Evolutionary conservation across 805 yeast genomes (phyloP).

Genomic region (Lachancea dasiensis): DNA sequence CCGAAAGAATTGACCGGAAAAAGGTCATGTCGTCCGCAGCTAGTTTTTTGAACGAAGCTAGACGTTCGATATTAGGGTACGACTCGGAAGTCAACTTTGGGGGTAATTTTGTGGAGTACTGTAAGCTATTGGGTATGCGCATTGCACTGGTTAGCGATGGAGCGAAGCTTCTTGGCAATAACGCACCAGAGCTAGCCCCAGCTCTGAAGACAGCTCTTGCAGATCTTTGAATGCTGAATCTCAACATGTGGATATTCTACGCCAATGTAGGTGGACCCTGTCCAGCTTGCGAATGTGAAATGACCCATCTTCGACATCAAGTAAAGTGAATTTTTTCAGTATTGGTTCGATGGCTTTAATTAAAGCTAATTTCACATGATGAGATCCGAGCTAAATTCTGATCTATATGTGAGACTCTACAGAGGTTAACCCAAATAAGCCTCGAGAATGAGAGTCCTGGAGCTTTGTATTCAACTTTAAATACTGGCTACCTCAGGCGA

Average conservation of each 20-base stretch:
- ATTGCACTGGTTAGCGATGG: not conserved
- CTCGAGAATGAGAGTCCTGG: too few relatives aligned
- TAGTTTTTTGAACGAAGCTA: slow-evolving; percentile 46
- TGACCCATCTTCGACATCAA: too few relatives aligned
- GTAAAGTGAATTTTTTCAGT: too few relatives aligned
- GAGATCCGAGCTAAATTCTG: too few relatives aligned
- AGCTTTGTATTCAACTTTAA: too few relatives aligned
- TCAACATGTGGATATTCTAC: slow-evolving; percentile 4
- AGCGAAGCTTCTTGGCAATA: not conserved
- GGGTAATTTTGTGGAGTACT: slow-evolving; percentile 20
- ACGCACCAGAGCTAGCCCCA: not conserved
- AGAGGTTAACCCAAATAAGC: too few relatives aligned
- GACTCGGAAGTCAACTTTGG: slow-evolving; percentile 58
- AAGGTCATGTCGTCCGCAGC: slow-evolving; percentile 49
- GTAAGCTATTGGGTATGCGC: not conserved
- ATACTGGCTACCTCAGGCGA: too few relatives aligned
- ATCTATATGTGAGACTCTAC: too few relatives aligned
- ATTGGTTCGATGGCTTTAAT: too few relatives aligned
- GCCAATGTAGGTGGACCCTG: too few relatives aligned
- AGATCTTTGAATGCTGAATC: slow-evolving; percentile 1
- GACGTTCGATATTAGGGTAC: slow-evolving; percentile 54
- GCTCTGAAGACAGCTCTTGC: slow-evolving; percentile 2
- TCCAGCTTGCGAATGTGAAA: too few relatives aligned
- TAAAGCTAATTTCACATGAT: too few relatives aligned
- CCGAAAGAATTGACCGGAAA: slow-evolving; percentile 56